A percentile compares a stretch with the other conserved stretches of the same genome.
Evolutionary conservation across 2,329 filamentous ascomycete genomes (phyloP).

Genomic region (Colletotrichum salicis): DNA sequence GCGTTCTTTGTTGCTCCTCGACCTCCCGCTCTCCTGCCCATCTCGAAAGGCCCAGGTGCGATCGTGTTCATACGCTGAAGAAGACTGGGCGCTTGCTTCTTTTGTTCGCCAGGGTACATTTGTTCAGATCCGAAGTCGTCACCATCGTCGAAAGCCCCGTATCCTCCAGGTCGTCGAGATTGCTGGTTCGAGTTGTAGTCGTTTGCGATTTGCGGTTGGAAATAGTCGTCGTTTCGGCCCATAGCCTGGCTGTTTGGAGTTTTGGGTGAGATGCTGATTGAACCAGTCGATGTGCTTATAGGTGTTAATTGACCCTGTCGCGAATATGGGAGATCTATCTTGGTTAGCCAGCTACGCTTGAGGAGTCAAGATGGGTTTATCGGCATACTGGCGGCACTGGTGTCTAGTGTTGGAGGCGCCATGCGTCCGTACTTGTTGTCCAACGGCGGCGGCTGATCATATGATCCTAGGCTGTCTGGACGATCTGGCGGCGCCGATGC

Average conservation of each 20-base stretch:
- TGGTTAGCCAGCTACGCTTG: slow-evolving; percentile 44
- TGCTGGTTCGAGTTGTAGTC: slow-evolving; percentile 53
- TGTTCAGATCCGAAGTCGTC: slow-evolving; percentile 50
- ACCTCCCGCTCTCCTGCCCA: slow-evolving; percentile 49
- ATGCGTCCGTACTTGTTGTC: slow-evolving; percentile 51
- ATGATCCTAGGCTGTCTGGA: slow-evolving; percentile 43
- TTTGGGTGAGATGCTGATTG: slow-evolving; percentile 71
- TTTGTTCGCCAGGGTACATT: slow-evolving; percentile 59
- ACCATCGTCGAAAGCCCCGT: slow-evolving; percentile 58
- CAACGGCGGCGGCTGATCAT: slow-evolving; percentile 41
- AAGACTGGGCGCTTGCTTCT: slow-evolving; percentile 53
- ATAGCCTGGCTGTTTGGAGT: slow-evolving; percentile 60
- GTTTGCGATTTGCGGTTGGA: slow-evolving; percentile 56
- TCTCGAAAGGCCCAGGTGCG: slow-evolving; percentile 73
- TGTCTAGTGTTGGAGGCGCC: slow-evolving; percentile 61
- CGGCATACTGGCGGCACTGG: slow-evolving; percentile 62
- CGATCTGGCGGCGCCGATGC: slow-evolving; percentile 51
- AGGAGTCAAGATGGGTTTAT: neutral
- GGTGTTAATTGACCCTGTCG: slow-evolving; percentile 71
- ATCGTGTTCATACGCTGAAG: slow-evolving; percentile 73
- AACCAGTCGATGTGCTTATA: slow-evolving; percentile 68
- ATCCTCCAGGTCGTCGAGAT: slow-evolving; percentile 56
- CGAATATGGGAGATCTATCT: slow-evolving; percentile 63
- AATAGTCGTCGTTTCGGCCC: slow-evolving; percentile 57
- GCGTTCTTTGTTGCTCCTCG: slow-evolving; percentile 45